These are phyloP conservation scores for Hypomyces rosellus DNA, from an alignment of 2,329 filamentous ascomycete species.

Conservation along the genomic window DNA sequence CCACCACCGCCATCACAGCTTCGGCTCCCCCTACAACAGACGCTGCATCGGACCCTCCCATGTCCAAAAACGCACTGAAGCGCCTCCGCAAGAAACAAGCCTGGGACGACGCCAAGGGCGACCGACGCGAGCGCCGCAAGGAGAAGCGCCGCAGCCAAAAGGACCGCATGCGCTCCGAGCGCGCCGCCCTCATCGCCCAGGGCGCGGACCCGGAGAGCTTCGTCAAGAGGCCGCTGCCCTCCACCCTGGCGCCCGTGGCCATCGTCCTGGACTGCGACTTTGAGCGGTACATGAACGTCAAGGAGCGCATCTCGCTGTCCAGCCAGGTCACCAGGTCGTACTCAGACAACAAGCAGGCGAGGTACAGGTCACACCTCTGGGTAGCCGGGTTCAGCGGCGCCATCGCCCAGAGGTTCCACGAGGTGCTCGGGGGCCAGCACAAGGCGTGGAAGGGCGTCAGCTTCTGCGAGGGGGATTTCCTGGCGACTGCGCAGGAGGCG, in stretches of 20 bases:
- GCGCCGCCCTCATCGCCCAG: slow-evolving; percentile 42
- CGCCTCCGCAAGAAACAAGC: slow-evolving; percentile 64
- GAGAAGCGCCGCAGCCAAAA: slow-evolving; percentile 47
- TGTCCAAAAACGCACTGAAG: slow-evolving; percentile 86
- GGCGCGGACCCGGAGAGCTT: slow-evolving; percentile 35
- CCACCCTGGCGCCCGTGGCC: slow-evolving; percentile 63
- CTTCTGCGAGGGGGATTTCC: slow-evolving; percentile 69
- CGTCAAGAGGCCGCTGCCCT: slow-evolving; percentile 26
- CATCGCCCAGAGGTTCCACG: slow-evolving; percentile 75
- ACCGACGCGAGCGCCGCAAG: slow-evolving; percentile 47
- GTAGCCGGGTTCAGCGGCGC: slow-evolving; percentile 72
- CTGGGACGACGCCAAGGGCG: slow-evolving; percentile 68
- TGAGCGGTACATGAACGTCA: slow-evolving; percentile 81
- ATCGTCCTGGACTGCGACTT: slow-evolving; percentile 89
- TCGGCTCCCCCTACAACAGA: not conserved
- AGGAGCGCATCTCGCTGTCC: slow-evolving; percentile 75
- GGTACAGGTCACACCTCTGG: slow-evolving; percentile 64
- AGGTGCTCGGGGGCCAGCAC: slow-evolving; percentile 63
- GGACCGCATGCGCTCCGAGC: slow-evolving; percentile 44
- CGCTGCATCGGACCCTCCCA: slow-evolving; percentile 14
- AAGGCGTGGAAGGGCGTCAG: slow-evolving; percentile 71
- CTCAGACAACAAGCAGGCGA: slow-evolving; percentile 71
- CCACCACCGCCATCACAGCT: not conserved
- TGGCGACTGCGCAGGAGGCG: slow-evolving; percentile 59
- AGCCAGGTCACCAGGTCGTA: slow-evolving; percentile 84